Evolutionary conservation across 1,284 basidiomycete species (phyloP).

Genomic region (Tylopilus orsonianus): DNA sequence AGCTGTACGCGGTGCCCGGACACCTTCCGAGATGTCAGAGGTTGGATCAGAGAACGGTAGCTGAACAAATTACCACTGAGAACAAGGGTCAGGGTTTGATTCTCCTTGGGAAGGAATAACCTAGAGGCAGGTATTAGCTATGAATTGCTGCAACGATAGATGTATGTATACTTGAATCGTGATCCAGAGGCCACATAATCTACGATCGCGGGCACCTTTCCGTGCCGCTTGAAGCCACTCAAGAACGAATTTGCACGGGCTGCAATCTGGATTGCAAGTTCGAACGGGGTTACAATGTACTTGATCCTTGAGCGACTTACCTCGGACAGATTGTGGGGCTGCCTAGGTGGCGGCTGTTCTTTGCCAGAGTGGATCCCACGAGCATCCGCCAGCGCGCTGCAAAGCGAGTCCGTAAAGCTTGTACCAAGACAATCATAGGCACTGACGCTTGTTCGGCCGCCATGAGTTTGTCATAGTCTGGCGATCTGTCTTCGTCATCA

Average conservation of each 20-base stretch:
- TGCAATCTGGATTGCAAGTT: constrained; percentile 47
- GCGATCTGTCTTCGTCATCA: constrained; percentile 93
- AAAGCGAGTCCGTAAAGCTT: background rate
- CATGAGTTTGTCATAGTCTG: constrained; percentile 94
- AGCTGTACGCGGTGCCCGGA: constrained; percentile 81
- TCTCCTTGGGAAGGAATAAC: constrained; percentile 87
- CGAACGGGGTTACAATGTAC: constrained; percentile 4
- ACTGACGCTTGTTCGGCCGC: constrained; percentile 87
- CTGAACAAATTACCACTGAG: constrained; percentile 62
- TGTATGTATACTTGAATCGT: constrained; percentile 74
- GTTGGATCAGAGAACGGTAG: background rate
- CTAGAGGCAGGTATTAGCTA: constrained; percentile 38
- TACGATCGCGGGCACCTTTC: constrained; percentile 81
- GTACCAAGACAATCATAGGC: background rate
- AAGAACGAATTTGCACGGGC: constrained; percentile 83
- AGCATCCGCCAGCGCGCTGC: constrained; percentile 74
- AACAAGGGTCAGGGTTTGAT: constrained; percentile 87
- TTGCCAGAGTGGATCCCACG: constrained; percentile 94
- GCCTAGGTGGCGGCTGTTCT: constrained; percentile 73
- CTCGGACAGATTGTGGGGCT: constrained; percentile 86
- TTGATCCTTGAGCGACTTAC: constrained; percentile 28
- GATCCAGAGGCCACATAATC: constrained; percentile 94
- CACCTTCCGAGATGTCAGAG: constrained; percentile 47
- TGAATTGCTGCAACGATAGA: background rate
- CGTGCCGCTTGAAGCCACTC: constrained; percentile 88